Conservation (phyloP, 768 basidiomycete genomes). For the Podaxis rugospora region DNA sequence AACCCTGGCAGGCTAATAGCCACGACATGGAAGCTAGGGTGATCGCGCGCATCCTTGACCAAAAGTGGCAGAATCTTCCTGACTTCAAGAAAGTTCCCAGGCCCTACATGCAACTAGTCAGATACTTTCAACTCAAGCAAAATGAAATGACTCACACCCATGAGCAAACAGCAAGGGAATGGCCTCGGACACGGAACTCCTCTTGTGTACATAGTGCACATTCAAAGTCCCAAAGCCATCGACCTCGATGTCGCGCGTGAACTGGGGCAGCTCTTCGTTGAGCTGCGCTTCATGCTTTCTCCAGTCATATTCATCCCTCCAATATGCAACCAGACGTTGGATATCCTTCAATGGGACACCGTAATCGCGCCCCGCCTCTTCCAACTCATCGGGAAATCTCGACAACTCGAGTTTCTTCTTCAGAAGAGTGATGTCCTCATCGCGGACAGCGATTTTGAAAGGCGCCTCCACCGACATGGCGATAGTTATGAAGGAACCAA, state of each 20-base stretch:
- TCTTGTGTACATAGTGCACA: conserved; percentile 56
- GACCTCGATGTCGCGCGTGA: conserved; percentile 46
- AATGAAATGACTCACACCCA: conserved; percentile 34
- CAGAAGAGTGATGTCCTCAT: conserved; percentile 29
- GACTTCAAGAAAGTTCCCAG: conserved; percentile 54
- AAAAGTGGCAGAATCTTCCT: conserved; percentile 54
- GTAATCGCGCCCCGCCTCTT: conserved; percentile 29
- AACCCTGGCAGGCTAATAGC: conserved; percentile 55
- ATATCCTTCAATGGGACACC: conserved; percentile 46
- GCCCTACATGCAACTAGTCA: conserved; percentile 36
- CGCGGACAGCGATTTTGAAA: conserved; percentile 36
- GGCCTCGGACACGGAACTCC: conserved; percentile 35
- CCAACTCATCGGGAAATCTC: conserved; percentile 41
- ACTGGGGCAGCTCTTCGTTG: conserved; percentile 50
- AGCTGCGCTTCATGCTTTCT: conserved; percentile 41
- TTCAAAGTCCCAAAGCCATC: conserved; percentile 37
- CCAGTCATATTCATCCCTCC: conserved; percentile 54
- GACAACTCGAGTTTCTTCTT: conserved; percentile 34
- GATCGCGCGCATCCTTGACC: conserved; percentile 32
- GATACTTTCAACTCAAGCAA: not conserved
- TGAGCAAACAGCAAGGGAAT: conserved; percentile 43
- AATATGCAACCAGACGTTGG: conserved; percentile 37
- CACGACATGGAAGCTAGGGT: conserved; percentile 64
- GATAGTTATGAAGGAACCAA: not conserved
- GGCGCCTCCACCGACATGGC: conserved; percentile 21